Conservation (phyloP, 192 early-diverging fungal genomes). For the Physocladia obscura region DNA sequence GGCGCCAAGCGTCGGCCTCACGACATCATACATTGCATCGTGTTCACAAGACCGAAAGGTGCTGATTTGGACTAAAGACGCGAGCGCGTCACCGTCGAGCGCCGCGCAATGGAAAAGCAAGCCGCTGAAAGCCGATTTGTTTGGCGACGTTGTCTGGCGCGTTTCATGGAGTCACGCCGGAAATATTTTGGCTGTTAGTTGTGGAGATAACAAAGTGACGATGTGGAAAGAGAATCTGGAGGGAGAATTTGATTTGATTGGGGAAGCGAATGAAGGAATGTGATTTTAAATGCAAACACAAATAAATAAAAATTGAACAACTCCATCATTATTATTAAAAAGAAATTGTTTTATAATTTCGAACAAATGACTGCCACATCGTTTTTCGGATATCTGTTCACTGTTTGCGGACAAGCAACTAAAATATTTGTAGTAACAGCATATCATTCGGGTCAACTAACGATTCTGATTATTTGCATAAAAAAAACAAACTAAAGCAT, state of each 20-base stretch:
- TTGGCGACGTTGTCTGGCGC: conserved; percentile 96
- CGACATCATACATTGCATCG: conserved; percentile 83
- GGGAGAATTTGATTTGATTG: conserved; percentile 87
- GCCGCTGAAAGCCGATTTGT: conserved; percentile 70
- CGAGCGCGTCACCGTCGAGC: background rate
- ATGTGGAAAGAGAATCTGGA: conserved; percentile 94
- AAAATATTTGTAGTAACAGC: conserved; percentile 71
- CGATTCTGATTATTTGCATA: conserved; percentile 72
- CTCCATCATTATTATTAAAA: background rate
- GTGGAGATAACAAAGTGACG: conserved; percentile 94
- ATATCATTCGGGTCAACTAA: conserved; percentile 66
- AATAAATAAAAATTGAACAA: background rate
- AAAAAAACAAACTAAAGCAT: no score
- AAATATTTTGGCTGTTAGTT: conserved; percentile 92
- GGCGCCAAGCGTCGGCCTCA: conserved; percentile 92
- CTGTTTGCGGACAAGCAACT: conserved; percentile 74
- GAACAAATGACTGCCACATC: conserved; percentile 21
- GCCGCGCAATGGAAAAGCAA: conserved; percentile 68
- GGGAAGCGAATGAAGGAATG: conserved; percentile 56
- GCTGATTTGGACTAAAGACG: conserved; percentile 90
- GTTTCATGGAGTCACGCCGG: conserved; percentile 96
- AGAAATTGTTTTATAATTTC: no score
- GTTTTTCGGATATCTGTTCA: conserved; percentile 75
- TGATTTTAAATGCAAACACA: background rate
- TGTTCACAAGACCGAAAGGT: conserved; percentile 98